Conservation (phyloP, 495 filamentous ascomycete species). For the Parachaetomium inaequale region DNA sequence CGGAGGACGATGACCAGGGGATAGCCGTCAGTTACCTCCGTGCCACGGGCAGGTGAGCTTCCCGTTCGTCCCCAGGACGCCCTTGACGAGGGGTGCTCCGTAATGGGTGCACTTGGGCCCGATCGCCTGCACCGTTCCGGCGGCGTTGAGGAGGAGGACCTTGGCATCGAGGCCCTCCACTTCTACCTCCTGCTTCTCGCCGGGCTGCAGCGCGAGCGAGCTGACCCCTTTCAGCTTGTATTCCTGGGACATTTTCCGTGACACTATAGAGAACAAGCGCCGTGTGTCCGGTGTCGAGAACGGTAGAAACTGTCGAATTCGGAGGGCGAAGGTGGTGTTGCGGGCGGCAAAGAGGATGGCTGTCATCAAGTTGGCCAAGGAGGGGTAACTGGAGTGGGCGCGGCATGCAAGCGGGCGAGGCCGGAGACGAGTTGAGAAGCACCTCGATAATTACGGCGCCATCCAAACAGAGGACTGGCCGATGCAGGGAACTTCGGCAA, state of each 20-base stretch:
- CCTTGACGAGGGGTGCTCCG: slow-evolving; percentile 77
- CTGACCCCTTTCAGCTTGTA: slow-evolving; percentile 82
- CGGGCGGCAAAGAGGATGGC: neutral
- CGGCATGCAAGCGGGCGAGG: neutral
- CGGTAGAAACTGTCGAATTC: neutral
- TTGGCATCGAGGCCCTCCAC: slow-evolving; percentile 88
- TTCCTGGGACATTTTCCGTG: slow-evolving; percentile 54
- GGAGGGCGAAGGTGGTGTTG: neutral
- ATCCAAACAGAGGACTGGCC: too few species aligned
- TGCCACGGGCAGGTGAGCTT: slow-evolving; percentile 93
- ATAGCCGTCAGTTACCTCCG: slow-evolving; percentile 58
- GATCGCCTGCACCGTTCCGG: slow-evolving; percentile 69
- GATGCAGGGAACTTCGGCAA: neutral
- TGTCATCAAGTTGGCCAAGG: neutral
- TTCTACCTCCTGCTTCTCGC: slow-evolving; percentile 83
- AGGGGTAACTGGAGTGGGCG: neutral
- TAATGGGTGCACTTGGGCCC: slow-evolving; percentile 93
- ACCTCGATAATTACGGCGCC: too few species aligned
- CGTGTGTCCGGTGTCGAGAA: neutral
- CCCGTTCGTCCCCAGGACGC: slow-evolving; percentile 77
- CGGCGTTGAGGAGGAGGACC: slow-evolving; percentile 75
- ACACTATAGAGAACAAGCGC: slow-evolving; percentile 1
- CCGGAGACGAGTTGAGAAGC: too few species aligned
- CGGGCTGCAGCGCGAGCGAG: slow-evolving; percentile 65
- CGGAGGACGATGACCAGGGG: neutral